Conservation (phyloP, 2,329 filamentous ascomycete species). For the Pseudocercospora eumusae region DNA sequence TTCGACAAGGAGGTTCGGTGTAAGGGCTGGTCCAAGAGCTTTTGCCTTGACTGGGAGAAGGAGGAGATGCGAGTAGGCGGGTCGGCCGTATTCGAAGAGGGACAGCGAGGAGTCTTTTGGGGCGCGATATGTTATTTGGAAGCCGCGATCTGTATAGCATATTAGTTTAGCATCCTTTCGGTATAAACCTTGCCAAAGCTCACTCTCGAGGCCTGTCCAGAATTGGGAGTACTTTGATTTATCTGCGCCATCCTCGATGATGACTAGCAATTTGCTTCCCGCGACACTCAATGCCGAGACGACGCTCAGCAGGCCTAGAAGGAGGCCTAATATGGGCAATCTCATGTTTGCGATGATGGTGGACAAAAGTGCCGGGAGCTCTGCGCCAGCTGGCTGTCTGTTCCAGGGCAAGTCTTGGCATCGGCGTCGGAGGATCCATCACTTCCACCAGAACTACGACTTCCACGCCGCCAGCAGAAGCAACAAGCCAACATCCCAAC, state of each 20-base stretch:
- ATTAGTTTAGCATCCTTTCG: background rate
- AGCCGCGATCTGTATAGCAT: constrained; percentile 69
- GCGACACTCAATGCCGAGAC: constrained; percentile 76
- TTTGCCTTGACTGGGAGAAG: constrained; percentile 89
- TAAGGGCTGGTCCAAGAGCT: constrained; percentile 85
- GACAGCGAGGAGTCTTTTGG: constrained; percentile 76
- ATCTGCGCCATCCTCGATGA: constrained; percentile 79
- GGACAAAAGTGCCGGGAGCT: constrained; percentile 12
- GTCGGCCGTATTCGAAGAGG: constrained; percentile 83
- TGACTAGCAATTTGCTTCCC: constrained; percentile 78
- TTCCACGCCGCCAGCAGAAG: background rate
- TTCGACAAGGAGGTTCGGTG: constrained; percentile 80
- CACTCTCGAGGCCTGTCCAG: constrained; percentile 70
- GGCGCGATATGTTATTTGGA: constrained; percentile 75
- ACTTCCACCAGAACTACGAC: background rate
- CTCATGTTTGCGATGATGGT: constrained; percentile 46
- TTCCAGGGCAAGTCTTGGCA: constrained; percentile 9
- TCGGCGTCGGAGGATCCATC: constrained; percentile 4
- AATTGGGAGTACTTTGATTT: constrained; percentile 83
- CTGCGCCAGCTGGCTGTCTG: constrained; percentile 13
- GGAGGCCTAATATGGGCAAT: constrained; percentile 46
- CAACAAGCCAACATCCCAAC: too few species aligned
- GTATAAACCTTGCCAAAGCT: constrained; percentile 31
- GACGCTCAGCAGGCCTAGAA: constrained; percentile 65
- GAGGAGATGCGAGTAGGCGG: constrained; percentile 86